phyloP scores from a whole-genome alignment of 345 rosid species.

The Pelargonium nanum region DNA sequence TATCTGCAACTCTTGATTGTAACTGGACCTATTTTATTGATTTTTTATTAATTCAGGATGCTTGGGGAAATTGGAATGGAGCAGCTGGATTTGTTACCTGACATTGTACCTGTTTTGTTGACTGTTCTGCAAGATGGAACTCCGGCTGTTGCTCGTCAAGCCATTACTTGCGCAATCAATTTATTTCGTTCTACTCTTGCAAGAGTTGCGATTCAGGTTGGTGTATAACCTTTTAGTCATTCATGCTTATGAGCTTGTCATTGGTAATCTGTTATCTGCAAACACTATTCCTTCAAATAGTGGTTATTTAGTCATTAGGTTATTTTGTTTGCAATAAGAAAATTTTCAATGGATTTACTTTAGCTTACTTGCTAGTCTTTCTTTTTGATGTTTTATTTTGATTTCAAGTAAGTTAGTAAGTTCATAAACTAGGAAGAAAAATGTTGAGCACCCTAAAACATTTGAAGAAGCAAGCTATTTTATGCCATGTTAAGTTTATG shows the following conservation, averaged over 20 bases:
- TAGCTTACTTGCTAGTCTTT: neutral
- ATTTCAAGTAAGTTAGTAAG: neutral
- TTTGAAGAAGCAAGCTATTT: too few relatives aligned
- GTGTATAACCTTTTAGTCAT: neutral
- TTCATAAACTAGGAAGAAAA: neutral
- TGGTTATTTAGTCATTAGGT: neutral
- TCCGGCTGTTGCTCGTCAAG: constrained; percentile 87
- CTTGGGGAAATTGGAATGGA: constrained; percentile 71
- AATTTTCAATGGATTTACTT: too few relatives aligned
- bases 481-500: too few relatives aligned
- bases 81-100: constrained; percentile 61
- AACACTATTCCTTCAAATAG: neutral
- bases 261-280: neutral
- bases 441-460: neutral
- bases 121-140: constrained; percentile 57
- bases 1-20: neutral
- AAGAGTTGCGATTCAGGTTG: constrained; percentile 69
- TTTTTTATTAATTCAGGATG: constrained; percentile 38
- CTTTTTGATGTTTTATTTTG: neutral
- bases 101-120: constrained; percentile 63
- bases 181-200: constrained; percentile 55
- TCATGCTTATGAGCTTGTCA: neutral
- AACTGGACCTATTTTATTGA: neutral
- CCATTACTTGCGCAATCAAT: constrained; percentile 49
- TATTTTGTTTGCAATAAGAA: too few relatives aligned